Base-by-base conservation (phyloP, 78 protist genomes). In the Anaeramoeba ignava region DNA sequence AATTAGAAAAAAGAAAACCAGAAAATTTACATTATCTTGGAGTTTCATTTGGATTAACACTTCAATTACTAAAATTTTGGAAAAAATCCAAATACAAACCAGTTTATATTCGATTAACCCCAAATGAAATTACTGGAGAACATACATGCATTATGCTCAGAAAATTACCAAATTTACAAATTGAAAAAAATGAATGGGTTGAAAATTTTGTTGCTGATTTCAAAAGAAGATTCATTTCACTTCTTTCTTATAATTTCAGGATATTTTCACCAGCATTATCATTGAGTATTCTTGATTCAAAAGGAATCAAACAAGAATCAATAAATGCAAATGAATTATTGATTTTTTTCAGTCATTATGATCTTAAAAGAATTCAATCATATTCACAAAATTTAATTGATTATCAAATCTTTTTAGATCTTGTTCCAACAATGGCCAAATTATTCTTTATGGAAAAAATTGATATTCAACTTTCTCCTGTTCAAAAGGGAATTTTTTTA, bases 61-160 rank as follows among this genome's bases (percentile, higher is more conserved):
- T 36, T 31, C n/a, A n/a, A 2, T 93, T 98, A 36, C 85, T 40
- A 86, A 79, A 82, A 42, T 97, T 93, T 81, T 98, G 99, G 99
- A 87, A 68, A 37, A 79, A 68, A 39, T 3, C 38, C 40, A 90
- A 91, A 2, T 93, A 84, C 33, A 1, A 0, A 38, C 94, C 96
- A 3, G 86, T 94, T 38, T 91, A 96, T 83, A 3, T 97, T 80
- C 85, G 99, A 0, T 91, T 89, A 87, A 85, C 94, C 0, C 33
- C 0, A 73, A 95, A 95, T 88, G 99, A 96, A 38, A 41, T 94
- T 73, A 97, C 99, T 0, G 99, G 99, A 37, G 99, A 98, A 90
- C 93, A 94, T 89, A 87, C 96, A 17, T 91, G 95, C 80, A 91
- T 98, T 81, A 93, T 96, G 95, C 80, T 98, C 33, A 1, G 23